phyloP scores from a whole-genome alignment of 2,329 filamentous ascomycete genomes.

The Fusarium xyrophilum region DNA sequence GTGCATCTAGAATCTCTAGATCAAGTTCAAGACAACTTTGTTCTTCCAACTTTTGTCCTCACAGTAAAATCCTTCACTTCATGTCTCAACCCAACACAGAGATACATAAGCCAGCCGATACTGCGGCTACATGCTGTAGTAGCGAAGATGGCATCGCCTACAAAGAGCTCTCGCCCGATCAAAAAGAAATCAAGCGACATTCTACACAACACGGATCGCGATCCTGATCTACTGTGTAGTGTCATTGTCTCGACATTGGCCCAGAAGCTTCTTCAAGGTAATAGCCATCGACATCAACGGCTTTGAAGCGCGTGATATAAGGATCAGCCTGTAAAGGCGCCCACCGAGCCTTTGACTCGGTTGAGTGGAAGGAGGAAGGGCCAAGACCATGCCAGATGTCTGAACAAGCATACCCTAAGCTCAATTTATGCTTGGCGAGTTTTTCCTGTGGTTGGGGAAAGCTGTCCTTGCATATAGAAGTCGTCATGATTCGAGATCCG shows the following conservation, averaged over 20 bases:
- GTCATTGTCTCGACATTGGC: background rate
- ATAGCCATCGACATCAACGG: rapidly evolving
- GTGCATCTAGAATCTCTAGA: too few relatives aligned
- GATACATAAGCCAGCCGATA: too few relatives aligned
- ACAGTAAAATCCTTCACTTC: too few relatives aligned
- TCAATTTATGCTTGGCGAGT: background rate
- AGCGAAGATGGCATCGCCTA: too few relatives aligned
- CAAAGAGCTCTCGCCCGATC: too few relatives aligned
- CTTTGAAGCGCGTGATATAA: background rate
- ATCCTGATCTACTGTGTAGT: too few relatives aligned
- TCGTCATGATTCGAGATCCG: background rate
- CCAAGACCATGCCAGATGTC: slow-evolving; percentile 1
- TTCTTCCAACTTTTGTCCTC: too few relatives aligned
- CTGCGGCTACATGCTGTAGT: too few relatives aligned
- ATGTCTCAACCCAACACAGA: too few relatives aligned
- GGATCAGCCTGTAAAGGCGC: background rate
- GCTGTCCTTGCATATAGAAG: background rate
- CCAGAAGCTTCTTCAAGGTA: background rate
- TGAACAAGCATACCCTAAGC: background rate
- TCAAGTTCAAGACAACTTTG: too few relatives aligned
- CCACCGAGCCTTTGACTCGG: background rate
- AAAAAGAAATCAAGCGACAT: too few relatives aligned
- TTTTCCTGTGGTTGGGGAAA: slow-evolving; percentile 13
- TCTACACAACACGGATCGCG: too few relatives aligned
- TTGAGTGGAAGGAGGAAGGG: background rate